phyloP scores from a whole-genome alignment of 2,329 filamentous ascomycete genomes.

The Didymella arachidicola region DNA sequence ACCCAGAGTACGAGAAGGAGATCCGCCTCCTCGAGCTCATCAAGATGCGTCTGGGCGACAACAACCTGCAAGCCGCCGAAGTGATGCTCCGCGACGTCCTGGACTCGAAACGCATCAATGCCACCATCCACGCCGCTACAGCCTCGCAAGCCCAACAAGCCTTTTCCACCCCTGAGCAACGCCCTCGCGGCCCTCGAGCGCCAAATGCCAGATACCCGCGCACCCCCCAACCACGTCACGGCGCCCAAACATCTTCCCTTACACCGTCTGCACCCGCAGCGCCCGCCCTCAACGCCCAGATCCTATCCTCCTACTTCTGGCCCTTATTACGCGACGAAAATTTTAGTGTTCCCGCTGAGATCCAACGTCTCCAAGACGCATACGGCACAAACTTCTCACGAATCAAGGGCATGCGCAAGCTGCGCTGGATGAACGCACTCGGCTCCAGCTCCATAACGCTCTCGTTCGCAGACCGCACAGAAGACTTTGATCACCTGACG shows the following conservation, averaged over 20 bases:
- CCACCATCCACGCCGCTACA: slow-evolving; percentile 50
- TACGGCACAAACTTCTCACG: slow-evolving; percentile 81
- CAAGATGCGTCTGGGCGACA: slow-evolving; percentile 87
- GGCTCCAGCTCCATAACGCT: slow-evolving; percentile 83
- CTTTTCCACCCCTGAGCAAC: slow-evolving; percentile 30
- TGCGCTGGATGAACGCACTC: slow-evolving; percentile 86
- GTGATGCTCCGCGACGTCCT: slow-evolving; percentile 96
- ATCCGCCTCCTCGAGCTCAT: slow-evolving; percentile 83
- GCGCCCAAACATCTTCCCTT: slow-evolving; percentile 21
- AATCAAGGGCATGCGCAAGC: slow-evolving; percentile 82
- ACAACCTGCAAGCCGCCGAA: slow-evolving; percentile 87
- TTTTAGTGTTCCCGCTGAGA: slow-evolving; percentile 70
- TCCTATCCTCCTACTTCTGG: slow-evolving; percentile 94
- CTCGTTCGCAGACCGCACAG: slow-evolving; percentile 79
- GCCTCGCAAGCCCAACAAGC: slow-evolving; percentile 12
- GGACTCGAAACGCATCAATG: slow-evolving; percentile 79
- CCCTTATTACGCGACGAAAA: slow-evolving; percentile 76
- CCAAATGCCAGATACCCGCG: slow-evolving; percentile 32
- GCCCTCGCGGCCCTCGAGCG: slow-evolving; percentile 25
- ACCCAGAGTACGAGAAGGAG: slow-evolving; percentile 75
- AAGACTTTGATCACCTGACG: slow-evolving; percentile 77
- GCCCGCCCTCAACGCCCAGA: slow-evolving; percentile 73
- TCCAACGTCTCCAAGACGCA: slow-evolving; percentile 65
- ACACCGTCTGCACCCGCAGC: slow-evolving; percentile 25
- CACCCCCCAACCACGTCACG: slow-evolving; percentile 39